Conservation (phyloP, 371 early-diverging fungal species). For the Amoeboaphelidium protococcarum region DNA sequence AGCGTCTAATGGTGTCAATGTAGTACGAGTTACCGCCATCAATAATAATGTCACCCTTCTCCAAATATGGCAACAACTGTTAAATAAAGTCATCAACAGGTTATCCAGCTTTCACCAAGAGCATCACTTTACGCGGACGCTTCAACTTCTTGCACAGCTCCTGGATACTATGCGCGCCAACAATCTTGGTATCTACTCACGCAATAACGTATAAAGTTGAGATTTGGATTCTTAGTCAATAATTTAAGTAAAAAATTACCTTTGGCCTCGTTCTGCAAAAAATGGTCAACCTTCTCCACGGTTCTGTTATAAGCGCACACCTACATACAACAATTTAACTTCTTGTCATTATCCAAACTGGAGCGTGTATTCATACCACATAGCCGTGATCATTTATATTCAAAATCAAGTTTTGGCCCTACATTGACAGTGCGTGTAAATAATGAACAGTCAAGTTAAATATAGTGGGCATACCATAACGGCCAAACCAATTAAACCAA, state of each 20-base stretch:
- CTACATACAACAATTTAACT: slow-evolving; percentile 5
- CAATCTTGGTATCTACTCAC: slow-evolving; percentile 48
- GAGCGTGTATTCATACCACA: slow-evolving; percentile 14
- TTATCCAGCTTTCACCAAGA: slow-evolving; percentile 88
- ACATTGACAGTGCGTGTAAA: slow-evolving; percentile 1
- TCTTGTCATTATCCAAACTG: background rate
- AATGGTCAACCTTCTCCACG: slow-evolving; percentile 70
- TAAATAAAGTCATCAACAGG: slow-evolving; percentile 90
- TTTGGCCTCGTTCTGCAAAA: slow-evolving; percentile 84
- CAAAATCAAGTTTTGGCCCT: slow-evolving; percentile 94
- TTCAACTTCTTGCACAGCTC: slow-evolving; percentile 78
- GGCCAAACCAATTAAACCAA: slow-evolving; percentile 97
- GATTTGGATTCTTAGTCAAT: background rate
- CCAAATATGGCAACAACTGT: slow-evolving; percentile 53
- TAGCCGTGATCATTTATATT: slow-evolving; percentile 96
- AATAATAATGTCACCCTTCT: slow-evolving; percentile 70
- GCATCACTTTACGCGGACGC: slow-evolving; percentile 80
- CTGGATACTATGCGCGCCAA: slow-evolving; percentile 74
- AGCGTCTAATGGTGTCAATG: slow-evolving; percentile 83
- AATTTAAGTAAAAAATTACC: slow-evolving; percentile 17
- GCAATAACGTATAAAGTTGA: slow-evolving; percentile 1
- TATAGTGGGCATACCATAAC: slow-evolving; percentile 55
- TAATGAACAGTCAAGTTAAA: background rate
- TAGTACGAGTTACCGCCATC: slow-evolving; percentile 98
- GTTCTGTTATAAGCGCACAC: slow-evolving; percentile 96